Percentiles rank a stretch among this genome's conserved stretches.
Evolutionary conservation across 345 rosid genomes (phyloP).

Genomic region (Melastoma malabathricum): DNA sequence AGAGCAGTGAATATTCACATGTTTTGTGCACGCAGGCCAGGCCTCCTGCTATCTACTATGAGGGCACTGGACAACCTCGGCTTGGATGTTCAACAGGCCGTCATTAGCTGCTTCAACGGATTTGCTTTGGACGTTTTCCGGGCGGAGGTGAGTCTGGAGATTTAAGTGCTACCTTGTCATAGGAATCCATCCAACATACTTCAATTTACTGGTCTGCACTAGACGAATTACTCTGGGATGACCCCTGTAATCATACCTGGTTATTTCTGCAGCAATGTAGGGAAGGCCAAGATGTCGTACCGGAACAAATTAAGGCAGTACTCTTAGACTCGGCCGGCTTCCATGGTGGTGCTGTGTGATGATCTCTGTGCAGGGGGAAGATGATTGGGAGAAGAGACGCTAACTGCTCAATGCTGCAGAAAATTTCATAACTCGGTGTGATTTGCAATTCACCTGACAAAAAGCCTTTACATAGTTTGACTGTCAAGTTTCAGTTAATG

Average conservation of each 20-base stretch:
- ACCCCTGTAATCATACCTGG: not conserved
- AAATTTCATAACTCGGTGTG: no score
- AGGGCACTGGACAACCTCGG: constrained; percentile 88
- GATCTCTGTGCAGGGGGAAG: no score
- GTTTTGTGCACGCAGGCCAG: constrained; percentile 90
- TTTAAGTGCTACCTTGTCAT: not conserved
- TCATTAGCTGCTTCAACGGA: constrained; percentile 91
- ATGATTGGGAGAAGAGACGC: no score
- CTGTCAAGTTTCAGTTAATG: no score
- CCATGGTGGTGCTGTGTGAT: constrained; percentile 7
- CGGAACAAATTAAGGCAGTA: constrained; percentile 88
- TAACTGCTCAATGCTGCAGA: no score
- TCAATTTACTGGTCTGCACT: no score
- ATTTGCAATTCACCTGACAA: no score
- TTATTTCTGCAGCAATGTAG: constrained; percentile 59
- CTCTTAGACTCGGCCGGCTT: constrained; percentile 81
- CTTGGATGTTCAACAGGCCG: constrained; percentile 90
- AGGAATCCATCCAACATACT: no score
- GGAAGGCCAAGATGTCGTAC: constrained; percentile 71
- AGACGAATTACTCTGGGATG: not conserved
- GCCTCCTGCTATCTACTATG: constrained; percentile 82
- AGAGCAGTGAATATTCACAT: constrained; percentile 96
- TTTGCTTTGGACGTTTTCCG: constrained; percentile 89
- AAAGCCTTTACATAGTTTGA: no score
- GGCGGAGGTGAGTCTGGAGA: constrained; percentile 54